Conservation (phyloP, 352 stramenopile genomes). For the Phytopythium aichiense region DNA sequence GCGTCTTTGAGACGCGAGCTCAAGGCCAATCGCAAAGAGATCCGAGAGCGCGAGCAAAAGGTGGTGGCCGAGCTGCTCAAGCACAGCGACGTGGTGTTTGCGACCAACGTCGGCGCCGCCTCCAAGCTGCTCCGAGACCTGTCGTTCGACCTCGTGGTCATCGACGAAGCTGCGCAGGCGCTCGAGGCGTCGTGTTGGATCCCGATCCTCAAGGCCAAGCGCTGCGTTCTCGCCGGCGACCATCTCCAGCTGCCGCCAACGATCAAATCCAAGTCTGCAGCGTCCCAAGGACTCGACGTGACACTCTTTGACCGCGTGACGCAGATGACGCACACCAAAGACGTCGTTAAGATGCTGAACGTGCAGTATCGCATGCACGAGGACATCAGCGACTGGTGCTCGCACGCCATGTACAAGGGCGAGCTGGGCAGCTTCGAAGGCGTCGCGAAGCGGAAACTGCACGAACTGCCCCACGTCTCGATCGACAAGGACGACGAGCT, state of each 20-base stretch:
- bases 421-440: conserved; percentile 64
- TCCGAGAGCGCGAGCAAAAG: conserved; percentile 90
- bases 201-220: conserved; percentile 90
- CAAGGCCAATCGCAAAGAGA: conserved; percentile 93
- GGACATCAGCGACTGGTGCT: conserved; percentile 95
- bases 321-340: conserved; percentile 38
- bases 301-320: conserved; percentile 97
- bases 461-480: conserved; percentile 66
- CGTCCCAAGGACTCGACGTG: conserved; percentile 73
- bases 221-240: conserved; percentile 90
- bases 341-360: conserved; percentile 90
- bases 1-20: conserved; percentile 73
- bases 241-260: conserved; percentile 97
- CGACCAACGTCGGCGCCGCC: conserved; percentile 94
- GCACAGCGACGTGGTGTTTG: conserved; percentile 94
- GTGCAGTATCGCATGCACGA: conserved; percentile 98
- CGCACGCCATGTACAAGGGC: conserved; percentile 92
- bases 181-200: conserved; percentile 98
- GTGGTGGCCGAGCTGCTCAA: conserved; percentile 90
- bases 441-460: conserved; percentile 79
- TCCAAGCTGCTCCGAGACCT: conserved; percentile 88
- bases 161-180: conserved; percentile 96
- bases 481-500: conserved; percentile 56
- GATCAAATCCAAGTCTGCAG: conserved; percentile 89
- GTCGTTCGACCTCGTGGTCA: conserved; percentile 94